Percentiles rank a stretch among this genome's conserved stretches.
Conservation (phyloP, 2,329 filamentous ascomycete species). For the Colletotrichum navitas region DNA sequence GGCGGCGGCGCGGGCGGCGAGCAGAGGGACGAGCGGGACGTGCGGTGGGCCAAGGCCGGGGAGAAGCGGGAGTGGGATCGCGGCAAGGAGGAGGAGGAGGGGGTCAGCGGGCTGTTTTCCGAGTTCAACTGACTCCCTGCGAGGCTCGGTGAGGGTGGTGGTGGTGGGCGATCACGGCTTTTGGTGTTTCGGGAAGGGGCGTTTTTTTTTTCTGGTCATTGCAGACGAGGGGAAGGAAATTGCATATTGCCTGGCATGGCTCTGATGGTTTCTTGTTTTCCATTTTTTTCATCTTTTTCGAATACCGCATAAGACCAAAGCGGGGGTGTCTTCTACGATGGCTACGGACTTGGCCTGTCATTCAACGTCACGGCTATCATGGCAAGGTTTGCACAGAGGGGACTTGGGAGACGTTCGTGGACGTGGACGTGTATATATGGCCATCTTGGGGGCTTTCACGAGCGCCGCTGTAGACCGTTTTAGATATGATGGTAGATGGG, state of each 20-base stretch:
- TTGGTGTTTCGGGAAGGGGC: not conserved
- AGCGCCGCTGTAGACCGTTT: not conserved
- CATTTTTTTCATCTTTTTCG: no score
- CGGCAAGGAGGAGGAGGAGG: constrained; percentile 57
- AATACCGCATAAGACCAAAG: not conserved
- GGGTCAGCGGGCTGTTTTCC: constrained; percentile 38
- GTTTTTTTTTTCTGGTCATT: not conserved
- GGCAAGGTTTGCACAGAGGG: not conserved
- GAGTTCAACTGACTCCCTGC: constrained; percentile 33
- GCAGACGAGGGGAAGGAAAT: not conserved
- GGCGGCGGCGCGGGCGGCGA: constrained; percentile 49
- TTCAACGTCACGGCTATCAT: no score
- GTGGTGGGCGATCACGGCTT: not conserved
- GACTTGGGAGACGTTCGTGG: not conserved
- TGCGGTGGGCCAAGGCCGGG: constrained; percentile 78
- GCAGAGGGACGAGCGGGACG: constrained; percentile 71
- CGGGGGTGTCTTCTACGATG: not conserved
- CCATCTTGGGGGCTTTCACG: not conserved
- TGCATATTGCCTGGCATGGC: not conserved
- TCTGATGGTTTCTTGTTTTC: not conserved
- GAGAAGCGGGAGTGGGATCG: constrained; percentile 74
- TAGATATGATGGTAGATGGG: not conserved
- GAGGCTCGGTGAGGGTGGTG: not conserved
- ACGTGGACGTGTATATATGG: rapidly evolving
- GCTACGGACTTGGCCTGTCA: not conserved